Evolutionary conservation across 176 grass and related monocot species (phyloP).

Genomic region (Raddia guianensis): DNA sequence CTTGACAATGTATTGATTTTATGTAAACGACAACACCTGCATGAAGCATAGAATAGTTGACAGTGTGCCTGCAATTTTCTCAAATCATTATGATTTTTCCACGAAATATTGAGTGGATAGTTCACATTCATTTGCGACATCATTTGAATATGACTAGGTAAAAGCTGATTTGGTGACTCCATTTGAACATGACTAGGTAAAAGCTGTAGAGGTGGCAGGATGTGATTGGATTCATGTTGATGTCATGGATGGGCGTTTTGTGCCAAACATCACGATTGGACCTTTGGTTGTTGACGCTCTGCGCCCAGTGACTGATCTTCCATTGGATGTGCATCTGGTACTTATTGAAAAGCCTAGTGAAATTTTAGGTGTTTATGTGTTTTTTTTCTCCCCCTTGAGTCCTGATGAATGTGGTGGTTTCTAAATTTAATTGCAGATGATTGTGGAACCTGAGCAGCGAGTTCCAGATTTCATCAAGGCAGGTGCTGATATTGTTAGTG

Average conservation of each 20-base stretch:
- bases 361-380: background rate
- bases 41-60: background rate
- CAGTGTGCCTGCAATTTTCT: background rate
- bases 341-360: conserved; percentile 27
- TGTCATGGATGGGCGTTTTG: conserved; percentile 98
- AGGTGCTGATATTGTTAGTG: conserved; percentile 97
- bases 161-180: conserved; percentile 56
- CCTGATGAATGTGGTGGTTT: conserved; percentile 7
- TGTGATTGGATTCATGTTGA: conserved; percentile 99
- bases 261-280: conserved; percentile 98
- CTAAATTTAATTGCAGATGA: conserved; percentile 76
- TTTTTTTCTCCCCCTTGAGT: conserved; percentile 2
- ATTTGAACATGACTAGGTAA: conserved; percentile 58
- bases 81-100: background rate
- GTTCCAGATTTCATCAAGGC: conserved; percentile 99
- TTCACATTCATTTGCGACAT: background rate
- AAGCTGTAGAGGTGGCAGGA: conserved; percentile 95
- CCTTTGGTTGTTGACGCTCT: conserved; percentile 88
- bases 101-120: background rate
- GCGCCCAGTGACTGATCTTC: conserved; percentile 94
- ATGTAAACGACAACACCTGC: background rate
- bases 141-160: conserved; percentile 52
- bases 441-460: conserved; percentile 97
- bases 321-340: conserved; percentile 99
- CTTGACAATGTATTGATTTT: conserved; percentile 7